Base-by-base conservation (phyloP, 2,329 filamentous ascomycete genomes). In the Lachnellula occidentalis region DNA sequence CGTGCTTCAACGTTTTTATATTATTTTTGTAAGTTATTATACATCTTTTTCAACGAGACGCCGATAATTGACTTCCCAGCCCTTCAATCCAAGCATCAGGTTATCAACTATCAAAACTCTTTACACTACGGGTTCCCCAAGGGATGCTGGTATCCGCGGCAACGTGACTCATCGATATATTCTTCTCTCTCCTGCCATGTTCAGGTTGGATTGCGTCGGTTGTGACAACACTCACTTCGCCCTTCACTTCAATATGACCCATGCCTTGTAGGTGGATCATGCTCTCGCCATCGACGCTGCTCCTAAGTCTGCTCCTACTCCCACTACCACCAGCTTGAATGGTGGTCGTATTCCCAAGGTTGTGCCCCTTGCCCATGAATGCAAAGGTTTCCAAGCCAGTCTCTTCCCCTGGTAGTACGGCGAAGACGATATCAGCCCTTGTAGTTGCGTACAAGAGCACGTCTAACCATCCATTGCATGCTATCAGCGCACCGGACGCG, bases 401-500 rank as follows among this genome's bases (percentile, higher is more conserved):
- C 17, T 79, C 75, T 11, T 74, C 71, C 0, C 67, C 67, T 1
- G 73, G 71, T 4, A 71, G 69, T 39, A 74, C 72, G 8, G 75
- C 62, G 54, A 81, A 81, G 34, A 82, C 70, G 51, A 82, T 80
- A n/a, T 74, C 71, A 17, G 76, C 73, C 34, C 79, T 71, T 0
- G 78, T 81, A 2, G 72, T 75, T 4, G 77, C 74, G 59, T 81
- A 83, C 4, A 83, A 64, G 0, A 78, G 55, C 7, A 80, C 78
- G 57, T 83, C 80, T 7, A 82, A 70, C 69, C 74, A 78, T 9
- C 80, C 80, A 54, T 81, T 81, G 31, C 73, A 77, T 0, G 78
- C 76, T 34, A 85, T 80, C 69, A 86, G 76, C 1, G 75, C 74
- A 1, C 82, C 83, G 0, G 82, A 79, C 11, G 83, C 74, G 64